phyloP scores from a whole-genome alignment of 1,139 yeast genomes.

The Protomyces lactucae-debilis region DNA sequence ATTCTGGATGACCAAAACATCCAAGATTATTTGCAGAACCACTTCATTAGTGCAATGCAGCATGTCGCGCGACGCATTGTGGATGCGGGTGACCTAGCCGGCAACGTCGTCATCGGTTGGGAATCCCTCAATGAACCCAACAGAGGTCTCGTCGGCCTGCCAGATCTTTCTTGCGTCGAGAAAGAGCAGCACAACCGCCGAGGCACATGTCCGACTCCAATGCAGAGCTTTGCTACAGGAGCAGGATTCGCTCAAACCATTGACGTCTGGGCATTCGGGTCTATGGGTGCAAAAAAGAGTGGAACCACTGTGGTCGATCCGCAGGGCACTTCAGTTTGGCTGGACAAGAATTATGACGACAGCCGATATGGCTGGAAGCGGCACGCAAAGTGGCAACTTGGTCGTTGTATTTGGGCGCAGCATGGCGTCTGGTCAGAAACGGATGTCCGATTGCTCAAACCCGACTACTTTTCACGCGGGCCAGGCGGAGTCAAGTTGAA shows the following conservation, averaged over 20 bases:
- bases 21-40: conserved; percentile 68
- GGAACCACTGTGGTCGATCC: conserved; percentile 57
- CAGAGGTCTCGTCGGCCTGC: conserved; percentile 37
- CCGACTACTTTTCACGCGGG: conserved; percentile 49
- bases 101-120: conserved; percentile 59
- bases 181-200: conserved; percentile 35
- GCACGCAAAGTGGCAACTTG: conserved; percentile 58
- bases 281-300: conserved; percentile 64
- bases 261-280: conserved; percentile 58
- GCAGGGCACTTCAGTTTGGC: conserved; percentile 63
- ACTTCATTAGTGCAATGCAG: conserved; percentile 54
- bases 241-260: conserved; percentile 65
- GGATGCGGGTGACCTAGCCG: conserved; percentile 52
- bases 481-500: conserved; percentile 45
- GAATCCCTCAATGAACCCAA: conserved; percentile 89
- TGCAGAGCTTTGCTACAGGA: conserved; percentile 48
- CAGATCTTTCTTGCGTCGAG: conserved; percentile 35
- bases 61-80: conserved; percentile 53
- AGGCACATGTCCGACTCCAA: conserved; percentile 40
- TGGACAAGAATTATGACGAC: conserved; percentile 45
- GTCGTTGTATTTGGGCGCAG: conserved; percentile 72
- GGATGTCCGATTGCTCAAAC: conserved; percentile 42
- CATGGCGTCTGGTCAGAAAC: conserved; percentile 64
- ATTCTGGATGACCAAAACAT: conserved; percentile 65
- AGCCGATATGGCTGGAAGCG: conserved; percentile 65